Base-by-base conservation (phyloP, 1,139 yeast genomes). In the Geotrichum phurueaensis region DNA sequence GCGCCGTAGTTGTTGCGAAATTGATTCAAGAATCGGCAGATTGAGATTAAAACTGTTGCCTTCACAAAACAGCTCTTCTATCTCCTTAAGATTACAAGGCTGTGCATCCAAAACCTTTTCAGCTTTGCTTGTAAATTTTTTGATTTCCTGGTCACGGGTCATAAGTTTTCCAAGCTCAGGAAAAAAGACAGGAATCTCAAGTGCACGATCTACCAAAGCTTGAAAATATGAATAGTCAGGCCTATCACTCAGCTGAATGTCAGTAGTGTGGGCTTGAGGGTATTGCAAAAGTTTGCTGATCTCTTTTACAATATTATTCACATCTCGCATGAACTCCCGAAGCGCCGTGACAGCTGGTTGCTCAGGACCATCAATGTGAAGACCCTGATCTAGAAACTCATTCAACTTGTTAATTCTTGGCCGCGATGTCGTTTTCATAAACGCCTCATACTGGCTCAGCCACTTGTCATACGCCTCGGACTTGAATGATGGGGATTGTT, bases 41-140 rank as follows among this genome's bases (percentile, higher is more conserved):
- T 77, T 78, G 45, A 87, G 71, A 2, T 88, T 88, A 68, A 86
- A 81, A 15, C 84, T 79, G 63, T 78, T 79, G 1, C 92, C 92
- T 43, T 83, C 67, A 36, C 71, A 73, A 25, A 76, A 67, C 64
- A 77, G 63, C 25, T 70, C 75, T 43, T 67, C 63, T 51, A 73
- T 70, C 13, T 73, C 74, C 12, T 69, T 71, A 12, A 67, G 45
- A 0, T 68, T 53, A 4, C 61, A 56, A 20, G 61, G 31, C 10
- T 63, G 60, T 12, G 58, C 58, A 9, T 58, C 61, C 55, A 55
- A 33, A 23, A 55, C 5, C 12, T 31, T 31, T 36, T 55, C 58
- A 18, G 54, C 54, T 20, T 55, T 55, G 22, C 18, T 50, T 25
- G 25, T 85, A 70, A 81, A 87, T 56, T 78, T 78, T 58, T 78